These are phyloP conservation scores for Chytriomyces confervae DNA, from an alignment of 192 early-diverging fungal genomes.

Conservation along the genomic window DNA sequence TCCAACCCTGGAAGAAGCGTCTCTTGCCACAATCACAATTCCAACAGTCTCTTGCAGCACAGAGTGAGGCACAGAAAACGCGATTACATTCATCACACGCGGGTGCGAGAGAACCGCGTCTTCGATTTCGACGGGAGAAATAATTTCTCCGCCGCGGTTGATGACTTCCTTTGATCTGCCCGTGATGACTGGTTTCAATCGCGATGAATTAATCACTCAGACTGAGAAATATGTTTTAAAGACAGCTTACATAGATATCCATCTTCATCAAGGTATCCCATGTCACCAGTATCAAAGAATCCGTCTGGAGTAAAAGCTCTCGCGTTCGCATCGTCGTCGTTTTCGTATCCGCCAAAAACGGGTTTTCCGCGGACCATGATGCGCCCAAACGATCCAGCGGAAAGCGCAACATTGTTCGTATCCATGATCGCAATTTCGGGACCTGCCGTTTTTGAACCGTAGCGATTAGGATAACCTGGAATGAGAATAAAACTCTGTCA, in stretches of 20 bases:
- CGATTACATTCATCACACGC: slow-evolving; percentile 42
- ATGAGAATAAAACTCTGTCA: not conserved
- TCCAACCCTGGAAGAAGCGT: slow-evolving; percentile 19
- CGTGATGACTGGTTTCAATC: slow-evolving; percentile 51
- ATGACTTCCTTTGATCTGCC: slow-evolving; percentile 91
- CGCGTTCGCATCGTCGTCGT: slow-evolving; percentile 31
- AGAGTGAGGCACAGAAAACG: slow-evolving; percentile 51
- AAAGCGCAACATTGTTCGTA: not conserved
- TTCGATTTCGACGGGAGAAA: slow-evolving; percentile 87
- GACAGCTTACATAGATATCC: slow-evolving; percentile 61
- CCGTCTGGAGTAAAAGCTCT: slow-evolving; percentile 51
- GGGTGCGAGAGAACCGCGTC: slow-evolving; percentile 57
- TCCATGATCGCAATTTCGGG: slow-evolving; percentile 14
- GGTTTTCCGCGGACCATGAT: slow-evolving; percentile 53
- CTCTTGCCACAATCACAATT: slow-evolving; percentile 42
- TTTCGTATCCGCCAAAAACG: slow-evolving; percentile 51
- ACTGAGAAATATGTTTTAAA: slow-evolving; percentile 14
- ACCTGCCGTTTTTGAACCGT: not conserved
- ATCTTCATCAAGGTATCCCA: slow-evolving; percentile 78
- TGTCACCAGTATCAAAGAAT: slow-evolving; percentile 87
- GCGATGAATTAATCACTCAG: not conserved
- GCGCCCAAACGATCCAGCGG: slow-evolving; percentile 42
- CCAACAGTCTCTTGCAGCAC: slow-evolving; percentile 55
- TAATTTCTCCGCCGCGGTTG: slow-evolving; percentile 90
- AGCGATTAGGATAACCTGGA: not conserved